Evolutionary conservation across 2,329 filamentous ascomycete genomes (phyloP).

Genomic region (Botryotinia convoluta): DNA sequence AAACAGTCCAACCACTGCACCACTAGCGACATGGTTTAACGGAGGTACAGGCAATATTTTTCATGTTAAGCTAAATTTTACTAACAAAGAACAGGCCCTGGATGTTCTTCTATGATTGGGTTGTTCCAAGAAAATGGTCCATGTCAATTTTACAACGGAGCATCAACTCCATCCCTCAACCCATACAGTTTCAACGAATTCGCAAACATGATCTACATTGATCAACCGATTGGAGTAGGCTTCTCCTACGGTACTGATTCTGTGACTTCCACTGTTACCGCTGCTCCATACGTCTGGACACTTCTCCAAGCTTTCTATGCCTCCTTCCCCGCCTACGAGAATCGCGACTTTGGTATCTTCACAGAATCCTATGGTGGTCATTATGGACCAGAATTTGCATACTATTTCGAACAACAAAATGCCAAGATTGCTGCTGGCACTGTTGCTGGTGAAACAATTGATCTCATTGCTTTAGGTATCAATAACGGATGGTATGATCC

Average conservation of each 20-base stretch:
- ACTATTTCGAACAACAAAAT: constrained; percentile 58
- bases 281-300: constrained; percentile 53
- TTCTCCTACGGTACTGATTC: constrained; percentile 46
- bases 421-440: constrained; percentile 46
- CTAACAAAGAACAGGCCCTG: constrained; percentile 38
- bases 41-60: constrained; percentile 35
- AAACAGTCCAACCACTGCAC: constrained; percentile 46
- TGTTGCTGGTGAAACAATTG: constrained; percentile 38
- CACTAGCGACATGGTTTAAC: constrained; percentile 46
- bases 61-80: not conserved
- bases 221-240: constrained; percentile 42
- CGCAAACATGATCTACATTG: constrained; percentile 44
- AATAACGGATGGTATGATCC: constrained; percentile 49
- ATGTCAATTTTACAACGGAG: constrained; percentile 43
- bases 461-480: constrained; percentile 39
- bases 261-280: constrained; percentile 46
- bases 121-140: constrained; percentile 53
- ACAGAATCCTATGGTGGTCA: constrained; percentile 56
- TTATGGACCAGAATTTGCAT: constrained; percentile 55
- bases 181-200: constrained; percentile 42
- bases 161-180: constrained; percentile 44
- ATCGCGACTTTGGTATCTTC: constrained; percentile 55
- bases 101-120: constrained; percentile 55
- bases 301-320: constrained; percentile 60
- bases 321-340: constrained; percentile 61